A percentile compares a stretch with the other conserved stretches of the same genome.
These are phyloP conservation scores for Neoconidiobolus thromboides DNA, from an alignment of 371 early-diverging fungal genomes.

Conservation along the genomic window DNA sequence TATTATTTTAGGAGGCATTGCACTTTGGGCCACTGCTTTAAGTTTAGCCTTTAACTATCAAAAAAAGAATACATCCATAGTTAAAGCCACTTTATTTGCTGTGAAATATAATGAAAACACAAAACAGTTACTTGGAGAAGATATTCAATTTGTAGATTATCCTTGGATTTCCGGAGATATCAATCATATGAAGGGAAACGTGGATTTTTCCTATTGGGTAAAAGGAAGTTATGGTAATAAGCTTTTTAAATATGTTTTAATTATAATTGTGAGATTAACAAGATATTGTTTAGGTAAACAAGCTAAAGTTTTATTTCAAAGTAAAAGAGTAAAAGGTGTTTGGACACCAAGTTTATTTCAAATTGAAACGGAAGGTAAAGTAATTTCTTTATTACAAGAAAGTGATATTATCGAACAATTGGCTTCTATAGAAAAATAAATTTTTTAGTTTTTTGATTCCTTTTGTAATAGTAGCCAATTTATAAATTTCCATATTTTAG, in stretches of 20 bases:
- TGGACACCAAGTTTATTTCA: too few species aligned
- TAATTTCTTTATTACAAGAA: too few species aligned
- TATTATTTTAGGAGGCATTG: slow-evolving; percentile 27
- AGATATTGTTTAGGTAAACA: too few species aligned
- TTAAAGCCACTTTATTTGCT: slow-evolving; percentile 37
- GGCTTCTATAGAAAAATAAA: too few species aligned
- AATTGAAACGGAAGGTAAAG: too few species aligned
- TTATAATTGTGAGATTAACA: neutral
- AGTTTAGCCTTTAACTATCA: slow-evolving; percentile 40
- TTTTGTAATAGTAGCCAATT: too few species aligned
- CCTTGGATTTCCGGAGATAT: slow-evolving; percentile 49
- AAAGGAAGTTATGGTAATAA: slow-evolving; percentile 26
- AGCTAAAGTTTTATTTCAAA: too few species aligned
- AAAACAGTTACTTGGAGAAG: slow-evolving; percentile 28
- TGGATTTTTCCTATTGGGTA: slow-evolving; percentile 33
- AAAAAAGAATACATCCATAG: slow-evolving; percentile 34
- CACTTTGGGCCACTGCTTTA: slow-evolving; percentile 34
- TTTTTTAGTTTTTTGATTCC: too few species aligned
- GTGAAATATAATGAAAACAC: slow-evolving; percentile 35
- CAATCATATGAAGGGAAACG: slow-evolving; percentile 42
- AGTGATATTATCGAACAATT: too few species aligned
- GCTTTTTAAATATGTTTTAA: neutral
- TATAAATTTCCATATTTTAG: too few species aligned
- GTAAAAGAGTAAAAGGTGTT: too few species aligned
- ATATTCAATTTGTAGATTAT: slow-evolving; percentile 34